Evolutionary conservation across 257 asterid species (phyloP).

Genomic region (Solanum tarijense): DNA sequence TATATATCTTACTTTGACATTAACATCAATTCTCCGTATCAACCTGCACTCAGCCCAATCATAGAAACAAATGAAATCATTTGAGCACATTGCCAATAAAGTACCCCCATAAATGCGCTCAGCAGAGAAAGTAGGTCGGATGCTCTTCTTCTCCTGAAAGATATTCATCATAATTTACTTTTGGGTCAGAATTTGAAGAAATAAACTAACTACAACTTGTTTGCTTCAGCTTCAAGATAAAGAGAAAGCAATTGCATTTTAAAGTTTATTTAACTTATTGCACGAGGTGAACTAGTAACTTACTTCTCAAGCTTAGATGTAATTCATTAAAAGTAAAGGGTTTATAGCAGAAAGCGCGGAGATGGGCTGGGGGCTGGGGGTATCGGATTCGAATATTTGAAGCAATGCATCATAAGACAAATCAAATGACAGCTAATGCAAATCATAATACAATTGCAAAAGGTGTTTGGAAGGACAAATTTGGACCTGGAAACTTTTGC

Average conservation of each 20-base stretch:
- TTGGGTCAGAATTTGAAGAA: neutral
- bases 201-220: neutral
- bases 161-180: constrained; percentile 6
- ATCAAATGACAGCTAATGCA: neutral
- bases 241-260: neutral
- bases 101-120: constrained; percentile 85
- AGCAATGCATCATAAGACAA: neutral
- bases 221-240: neutral
- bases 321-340: neutral
- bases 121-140: constrained; percentile 91
- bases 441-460: neutral
- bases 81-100: constrained; percentile 82
- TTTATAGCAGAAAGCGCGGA: neutral
- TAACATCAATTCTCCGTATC: constrained; percentile 85
- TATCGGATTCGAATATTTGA: neutral
- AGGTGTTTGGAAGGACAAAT: neutral
- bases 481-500: constrained; percentile 71
- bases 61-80: constrained; percentile 84
- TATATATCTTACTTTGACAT: constrained; percentile 58
- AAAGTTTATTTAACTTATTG: neutral
- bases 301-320: neutral
- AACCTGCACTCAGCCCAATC: constrained; percentile 95
- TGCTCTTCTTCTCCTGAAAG: constrained; percentile 92
- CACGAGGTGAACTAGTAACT: neutral
- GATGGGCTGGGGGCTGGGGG: neutral